These are phyloP conservation scores for Ceratobasidium sp. DNA, from an alignment of 1,284 basidiomycete genomes.

Conservation along the genomic window DNA sequence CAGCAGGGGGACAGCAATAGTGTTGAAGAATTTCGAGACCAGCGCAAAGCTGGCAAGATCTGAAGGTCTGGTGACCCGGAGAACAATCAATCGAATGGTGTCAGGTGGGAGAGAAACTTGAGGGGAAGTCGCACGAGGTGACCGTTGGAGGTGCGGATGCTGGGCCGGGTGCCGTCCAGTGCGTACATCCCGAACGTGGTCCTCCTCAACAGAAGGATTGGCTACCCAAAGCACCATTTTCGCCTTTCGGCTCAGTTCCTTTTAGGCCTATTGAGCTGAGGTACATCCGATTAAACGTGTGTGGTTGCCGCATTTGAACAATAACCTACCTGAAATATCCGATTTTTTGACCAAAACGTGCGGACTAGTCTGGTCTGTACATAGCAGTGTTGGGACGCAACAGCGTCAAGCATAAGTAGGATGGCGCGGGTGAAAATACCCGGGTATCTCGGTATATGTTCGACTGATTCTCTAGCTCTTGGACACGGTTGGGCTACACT, in stretches of 20 bases:
- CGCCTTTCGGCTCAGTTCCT: slow-evolving; percentile 26
- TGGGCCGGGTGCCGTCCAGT: slow-evolving; percentile 3
- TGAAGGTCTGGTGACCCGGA: slow-evolving; percentile 15
- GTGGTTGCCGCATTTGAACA: not conserved
- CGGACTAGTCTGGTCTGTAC: not conserved
- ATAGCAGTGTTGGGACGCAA: slow-evolving; percentile 16
- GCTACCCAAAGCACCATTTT: slow-evolving; percentile 42
- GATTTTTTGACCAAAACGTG: slow-evolving; percentile 11
- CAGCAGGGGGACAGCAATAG: slow-evolving; percentile 25
- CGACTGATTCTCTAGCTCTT: slow-evolving; percentile 9
- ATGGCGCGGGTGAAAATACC: slow-evolving; percentile 2
- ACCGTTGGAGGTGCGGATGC: not conserved
- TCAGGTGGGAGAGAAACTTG: slow-evolving; percentile 28
- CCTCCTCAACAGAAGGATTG: slow-evolving; percentile 42
- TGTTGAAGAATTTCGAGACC: slow-evolving; percentile 31
- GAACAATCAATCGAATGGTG: slow-evolving; percentile 17
- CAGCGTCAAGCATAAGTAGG: slow-evolving; percentile 24
- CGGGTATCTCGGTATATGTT: slow-evolving; percentile 42
- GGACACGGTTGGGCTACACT: slow-evolving; percentile 12
- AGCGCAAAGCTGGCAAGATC: slow-evolving; percentile 36
- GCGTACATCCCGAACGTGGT: slow-evolving; percentile 1
- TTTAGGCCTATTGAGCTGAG: slow-evolving; percentile 30
- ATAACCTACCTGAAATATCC: slow-evolving; percentile 20
- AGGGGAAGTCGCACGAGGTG: not conserved
- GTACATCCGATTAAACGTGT: not conserved